phyloP scores from a whole-genome alignment of 257 asterid species.

The Anisodus tanguticus region DNA sequence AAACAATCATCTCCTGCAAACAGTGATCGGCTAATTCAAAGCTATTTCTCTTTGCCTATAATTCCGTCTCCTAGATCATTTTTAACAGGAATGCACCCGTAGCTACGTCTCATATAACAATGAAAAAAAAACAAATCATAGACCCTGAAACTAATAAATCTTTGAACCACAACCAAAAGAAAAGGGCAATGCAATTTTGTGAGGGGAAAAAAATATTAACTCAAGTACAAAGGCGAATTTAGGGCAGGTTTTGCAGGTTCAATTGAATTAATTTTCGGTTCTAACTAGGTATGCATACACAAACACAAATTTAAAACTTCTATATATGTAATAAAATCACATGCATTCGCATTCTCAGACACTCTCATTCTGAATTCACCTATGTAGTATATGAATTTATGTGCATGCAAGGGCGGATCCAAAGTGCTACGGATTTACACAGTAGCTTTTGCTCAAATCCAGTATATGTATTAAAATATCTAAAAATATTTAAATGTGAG shows the following conservation, averaged over 20 bases:
- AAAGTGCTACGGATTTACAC: too few species aligned
- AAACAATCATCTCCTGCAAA: background rate
- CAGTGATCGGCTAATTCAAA: background rate
- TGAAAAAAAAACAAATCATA: too few species aligned
- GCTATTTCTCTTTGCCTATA: background rate
- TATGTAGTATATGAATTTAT: background rate
- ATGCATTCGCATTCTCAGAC: too few species aligned
- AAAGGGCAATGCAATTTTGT: background rate
- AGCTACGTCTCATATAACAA: background rate
- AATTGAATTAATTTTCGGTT: background rate
- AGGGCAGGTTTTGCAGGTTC: too few species aligned
- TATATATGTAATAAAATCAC: too few species aligned
- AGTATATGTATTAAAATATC: too few species aligned
- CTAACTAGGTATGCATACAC: background rate
- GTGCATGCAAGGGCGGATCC: too few species aligned
- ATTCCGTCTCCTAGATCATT: background rate
- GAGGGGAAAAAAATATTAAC: background rate
- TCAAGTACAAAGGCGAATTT: too few species aligned
- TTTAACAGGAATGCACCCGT: background rate
- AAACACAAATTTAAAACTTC: background rate
- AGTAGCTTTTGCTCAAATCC: too few species aligned
- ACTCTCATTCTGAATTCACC: too few species aligned
- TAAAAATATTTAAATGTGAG: too few species aligned
- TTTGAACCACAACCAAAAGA: background rate
- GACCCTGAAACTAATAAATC: background rate